phyloP scores from a whole-genome alignment of 73 alveolate genomes.

The Symbiodinium pilosum region DNA sequence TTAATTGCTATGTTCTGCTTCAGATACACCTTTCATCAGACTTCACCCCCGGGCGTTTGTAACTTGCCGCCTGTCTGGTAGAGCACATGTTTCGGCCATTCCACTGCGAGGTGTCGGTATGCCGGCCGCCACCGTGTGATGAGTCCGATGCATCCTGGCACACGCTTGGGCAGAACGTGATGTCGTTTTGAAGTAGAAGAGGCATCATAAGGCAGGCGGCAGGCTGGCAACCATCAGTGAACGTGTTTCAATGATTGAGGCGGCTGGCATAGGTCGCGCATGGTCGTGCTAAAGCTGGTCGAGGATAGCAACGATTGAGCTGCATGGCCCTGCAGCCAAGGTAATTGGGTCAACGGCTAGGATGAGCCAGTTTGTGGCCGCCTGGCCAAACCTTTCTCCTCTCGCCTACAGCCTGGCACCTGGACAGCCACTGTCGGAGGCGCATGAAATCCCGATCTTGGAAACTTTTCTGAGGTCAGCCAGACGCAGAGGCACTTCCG shows the following conservation, averaged over 20 bases:
- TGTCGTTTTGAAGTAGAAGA: no score
- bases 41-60: not conserved
- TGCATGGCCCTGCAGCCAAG: no score
- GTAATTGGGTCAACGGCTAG: conserved; percentile 18
- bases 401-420: conserved; percentile 43
- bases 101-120: not conserved
- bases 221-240: no score
- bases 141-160: no score
- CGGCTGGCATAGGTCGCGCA: no score
- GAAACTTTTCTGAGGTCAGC: conserved; percentile 28
- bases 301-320: no score
- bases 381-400: conserved; percentile 86
- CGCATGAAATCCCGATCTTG: not conserved
- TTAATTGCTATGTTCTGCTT: no score
- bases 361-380: conserved; percentile 50
- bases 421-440: not conserved
- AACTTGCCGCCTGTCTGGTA: not conserved
- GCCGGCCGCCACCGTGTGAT: not conserved
- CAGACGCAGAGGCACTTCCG: conserved; percentile 10
- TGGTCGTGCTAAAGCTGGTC: no score
- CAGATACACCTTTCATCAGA: not conserved
- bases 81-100: no score
- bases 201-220: no score
- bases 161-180: no score
- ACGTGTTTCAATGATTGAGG: no score